Percentiles rank a stretch among this genome's conserved stretches.
Evolutionary conservation across 192 early-diverging fungal species (phyloP).

Genomic region (Podila epigama): DNA sequence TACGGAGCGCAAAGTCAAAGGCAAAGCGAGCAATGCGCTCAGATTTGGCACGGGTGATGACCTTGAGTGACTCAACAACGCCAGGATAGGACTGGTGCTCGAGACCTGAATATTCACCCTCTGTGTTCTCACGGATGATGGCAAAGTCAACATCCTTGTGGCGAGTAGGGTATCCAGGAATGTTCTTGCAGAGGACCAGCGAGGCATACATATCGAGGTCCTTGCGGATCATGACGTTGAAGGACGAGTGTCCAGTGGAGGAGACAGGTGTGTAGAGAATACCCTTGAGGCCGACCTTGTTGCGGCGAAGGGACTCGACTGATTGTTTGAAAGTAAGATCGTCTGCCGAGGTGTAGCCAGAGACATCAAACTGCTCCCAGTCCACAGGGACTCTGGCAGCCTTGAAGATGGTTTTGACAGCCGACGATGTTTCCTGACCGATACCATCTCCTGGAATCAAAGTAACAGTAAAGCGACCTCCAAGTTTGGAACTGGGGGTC

Average conservation of each 20-base stretch:
- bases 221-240: conserved; percentile 96
- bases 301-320: conserved; percentile 88
- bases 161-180: conserved; percentile 83
- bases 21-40: conserved; percentile 98
- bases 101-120: conserved; percentile 98
- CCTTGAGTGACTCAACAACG: conserved; percentile 98
- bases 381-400: conserved; percentile 92
- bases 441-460: conserved; percentile 99
- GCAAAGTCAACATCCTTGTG: conserved; percentile 95
- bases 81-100: conserved; percentile 98
- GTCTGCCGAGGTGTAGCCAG: conserved; percentile 85
- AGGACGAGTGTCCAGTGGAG: conserved; percentile 85
- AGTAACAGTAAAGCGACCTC: conserved; percentile 93
- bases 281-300: conserved; percentile 99
- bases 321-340: conserved; percentile 87
- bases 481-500: conserved; percentile 72
- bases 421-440: conserved; percentile 86
- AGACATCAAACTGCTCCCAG: conserved; percentile 97
- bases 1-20: conserved; percentile 98
- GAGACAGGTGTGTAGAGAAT: conserved; percentile 87
- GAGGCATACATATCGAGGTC: conserved; percentile 99
- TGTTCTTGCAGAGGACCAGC: conserved; percentile 88
- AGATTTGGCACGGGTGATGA: conserved; percentile 94
- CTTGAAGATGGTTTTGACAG: conserved; percentile 94
- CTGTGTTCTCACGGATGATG: conserved; percentile 99